Base-by-base conservation (phyloP, 179 eudicot species). In the Kewa caespitosa region DNA sequence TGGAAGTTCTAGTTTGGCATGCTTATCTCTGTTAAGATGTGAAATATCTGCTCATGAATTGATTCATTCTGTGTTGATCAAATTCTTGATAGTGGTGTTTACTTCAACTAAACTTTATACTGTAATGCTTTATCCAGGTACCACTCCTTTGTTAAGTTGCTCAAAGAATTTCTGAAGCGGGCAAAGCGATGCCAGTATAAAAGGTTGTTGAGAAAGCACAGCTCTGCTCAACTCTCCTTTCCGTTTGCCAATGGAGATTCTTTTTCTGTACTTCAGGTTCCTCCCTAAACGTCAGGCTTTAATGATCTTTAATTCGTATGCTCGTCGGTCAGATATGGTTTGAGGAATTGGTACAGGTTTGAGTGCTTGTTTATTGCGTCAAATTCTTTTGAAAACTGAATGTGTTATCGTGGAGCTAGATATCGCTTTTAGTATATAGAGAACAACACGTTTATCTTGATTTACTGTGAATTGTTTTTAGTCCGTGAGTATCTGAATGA, bases 151-250 rank as follows among this genome's bases (percentile, higher is more conserved):
- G 28, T 84, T n/a, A 87, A 83, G 89, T 76, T 83, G 69, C 89
- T 93, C 74, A 89, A 84, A 82, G 82, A 31, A 42, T 84, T 93
- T 62, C 74, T 89, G 61, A 75, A 72, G 67, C 89, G 84, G 76
- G 91, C 87, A 66, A 85, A 71, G 37, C 57, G 39, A 63, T 93
- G 94, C 78, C 84, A 70, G 54, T 86, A 87, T 79, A 34, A 14
- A 73, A 78, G 61, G 75, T 79, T 95, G 52, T 75, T 95, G 82
- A 90, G 89, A 65, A 93, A 88, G 83, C 97, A 95, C 68, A 92
- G 98, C 76, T 36, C 87, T 59, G 17, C 77, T 70, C 86, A 82
- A 81, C 71, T 77, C 32, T 77, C 68, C 22, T 76, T 52, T 67
- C 82, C 38, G 80, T 73, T 74, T 67, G 62, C 76, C 66, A 64